A percentile compares a stretch with the other conserved stretches of the same genome.
Evolutionary conservation across 73 alveolate genomes (phyloP).

Genomic region (Tetrahymena borealis): DNA sequence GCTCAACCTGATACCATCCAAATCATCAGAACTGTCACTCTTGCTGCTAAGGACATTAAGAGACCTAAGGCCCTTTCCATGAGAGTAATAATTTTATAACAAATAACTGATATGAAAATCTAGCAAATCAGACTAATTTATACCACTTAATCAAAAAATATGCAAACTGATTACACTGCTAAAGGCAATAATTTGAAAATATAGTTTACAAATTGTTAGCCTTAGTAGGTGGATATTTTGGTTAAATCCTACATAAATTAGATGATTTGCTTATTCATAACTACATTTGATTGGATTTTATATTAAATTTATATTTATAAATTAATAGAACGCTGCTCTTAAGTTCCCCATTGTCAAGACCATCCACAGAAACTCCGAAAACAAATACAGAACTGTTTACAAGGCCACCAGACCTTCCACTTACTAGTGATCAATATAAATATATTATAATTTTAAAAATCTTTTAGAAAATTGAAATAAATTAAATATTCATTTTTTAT

Average conservation of each 20-base stretch:
- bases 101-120: too few relatives aligned
- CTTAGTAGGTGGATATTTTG: too few relatives aligned
- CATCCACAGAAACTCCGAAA: conserved; percentile 27
- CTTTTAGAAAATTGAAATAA: background rate
- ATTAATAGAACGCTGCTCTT: conserved; percentile 34
- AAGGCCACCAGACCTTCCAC: conserved; percentile 43
- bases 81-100: background rate
- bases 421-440: conserved; percentile 3
- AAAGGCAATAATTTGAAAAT: too few relatives aligned
- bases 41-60: background rate
- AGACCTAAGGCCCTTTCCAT: background rate
- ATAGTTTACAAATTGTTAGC: too few relatives aligned
- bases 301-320: background rate
- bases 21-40: conserved; percentile 63
- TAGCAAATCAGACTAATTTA: conserved; percentile 1
- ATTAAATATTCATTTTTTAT: background rate
- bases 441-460: background rate
- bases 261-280: too few relatives aligned
- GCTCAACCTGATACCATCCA: conserved; percentile 77
- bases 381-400: conserved; percentile 40
- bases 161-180: too few relatives aligned
- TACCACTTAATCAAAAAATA: conserved; percentile 6
- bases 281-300: conserved; percentile 5
- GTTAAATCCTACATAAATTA: too few relatives aligned
- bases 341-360: conserved; percentile 46